phyloP scores from a whole-genome alignment of 208 protist species.

The Leishmania tarentolae region DNA sequence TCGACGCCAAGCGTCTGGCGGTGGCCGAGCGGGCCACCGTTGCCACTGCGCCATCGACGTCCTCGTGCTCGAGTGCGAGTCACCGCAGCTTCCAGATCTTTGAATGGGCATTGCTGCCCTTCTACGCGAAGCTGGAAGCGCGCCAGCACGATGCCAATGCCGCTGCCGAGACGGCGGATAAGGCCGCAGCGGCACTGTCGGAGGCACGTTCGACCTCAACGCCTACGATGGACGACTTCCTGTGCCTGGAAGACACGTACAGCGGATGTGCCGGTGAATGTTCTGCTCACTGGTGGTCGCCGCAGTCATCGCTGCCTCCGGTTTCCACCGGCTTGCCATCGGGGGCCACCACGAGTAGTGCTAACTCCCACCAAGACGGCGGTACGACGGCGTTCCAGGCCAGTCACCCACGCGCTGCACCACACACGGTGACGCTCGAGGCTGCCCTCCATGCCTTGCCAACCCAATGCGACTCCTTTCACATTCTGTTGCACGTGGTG shows the following conservation, averaged over 20 bases:
- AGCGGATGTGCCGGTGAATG: neutral
- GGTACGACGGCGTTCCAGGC: neutral
- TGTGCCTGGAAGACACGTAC: constrained; percentile 14
- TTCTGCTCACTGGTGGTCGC: neutral
- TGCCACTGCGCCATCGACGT: neutral
- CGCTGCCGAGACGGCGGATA: neutral
- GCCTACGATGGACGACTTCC: constrained; percentile 18
- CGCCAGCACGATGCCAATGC: neutral
- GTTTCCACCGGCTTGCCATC: neutral
- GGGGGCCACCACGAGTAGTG: neutral
- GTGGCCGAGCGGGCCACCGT: neutral
- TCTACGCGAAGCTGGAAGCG: constrained; percentile 21
- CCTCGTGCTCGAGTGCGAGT: neutral
- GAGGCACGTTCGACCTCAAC: neutral
- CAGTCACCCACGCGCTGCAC: neutral
- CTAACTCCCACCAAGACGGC: neutral
- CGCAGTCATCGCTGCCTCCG: neutral
- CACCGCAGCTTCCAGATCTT: constrained; percentile 13
- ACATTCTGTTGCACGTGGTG: constrained; percentile 6
- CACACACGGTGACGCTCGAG: constrained; percentile 14
- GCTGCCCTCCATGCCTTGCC: constrained; percentile 9
- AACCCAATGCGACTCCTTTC: constrained; percentile 4
- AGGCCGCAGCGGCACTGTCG: no score
- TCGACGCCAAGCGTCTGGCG: constrained; percentile 7
- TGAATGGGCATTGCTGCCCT: constrained; percentile 34